phyloP scores from a whole-genome alignment of 2,329 filamentous ascomycete genomes.

The Zymoseptoria passerinii region DNA sequence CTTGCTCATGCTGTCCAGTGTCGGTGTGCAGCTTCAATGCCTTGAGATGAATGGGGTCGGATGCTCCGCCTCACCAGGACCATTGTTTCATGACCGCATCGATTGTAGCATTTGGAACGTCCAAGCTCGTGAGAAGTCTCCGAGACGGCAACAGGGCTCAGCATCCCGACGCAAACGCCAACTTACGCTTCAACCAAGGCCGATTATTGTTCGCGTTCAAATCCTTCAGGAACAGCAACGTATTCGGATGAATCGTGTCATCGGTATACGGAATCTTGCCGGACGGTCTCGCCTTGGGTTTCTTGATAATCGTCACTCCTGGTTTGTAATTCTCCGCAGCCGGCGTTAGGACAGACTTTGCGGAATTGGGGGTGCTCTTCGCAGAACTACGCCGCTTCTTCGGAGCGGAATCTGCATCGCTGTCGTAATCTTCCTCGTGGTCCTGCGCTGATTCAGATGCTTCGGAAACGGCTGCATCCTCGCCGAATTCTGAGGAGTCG shows the following conservation, averaged over 20 bases:
- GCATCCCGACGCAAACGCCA: not conserved
- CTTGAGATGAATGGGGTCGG: no score
- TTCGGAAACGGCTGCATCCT: constrained; percentile 32
- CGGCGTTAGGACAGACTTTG: constrained; percentile 1
- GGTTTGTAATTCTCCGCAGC: constrained; percentile 46
- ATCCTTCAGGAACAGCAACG: constrained; percentile 52
- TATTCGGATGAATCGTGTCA: constrained; percentile 55
- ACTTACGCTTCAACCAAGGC: constrained; percentile 55
- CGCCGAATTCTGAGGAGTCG: constrained; percentile 26
- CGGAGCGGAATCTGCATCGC: constrained; percentile 22
- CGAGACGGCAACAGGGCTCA: not conserved
- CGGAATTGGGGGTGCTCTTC: constrained; percentile 15
- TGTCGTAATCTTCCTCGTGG: constrained; percentile 28
- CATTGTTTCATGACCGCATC: not conserved
- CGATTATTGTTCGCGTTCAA: constrained; percentile 54
- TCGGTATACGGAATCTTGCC: constrained; percentile 51
- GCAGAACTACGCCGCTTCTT: constrained; percentile 7
- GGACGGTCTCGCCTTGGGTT: constrained; percentile 53
- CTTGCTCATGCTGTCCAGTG: no score
- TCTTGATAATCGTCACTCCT: constrained; percentile 52
- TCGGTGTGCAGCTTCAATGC: no score
- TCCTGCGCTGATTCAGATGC: constrained; percentile 23
- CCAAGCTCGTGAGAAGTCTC: not conserved
- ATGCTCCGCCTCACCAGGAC: no score
- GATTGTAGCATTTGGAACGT: not conserved